Percentiles rank a stretch among this genome's conserved stretches.
These are phyloP conservation scores for Cladorrhinum sp. DNA, from an alignment of 2,329 filamentous ascomycete species.

Conservation along the genomic window DNA sequence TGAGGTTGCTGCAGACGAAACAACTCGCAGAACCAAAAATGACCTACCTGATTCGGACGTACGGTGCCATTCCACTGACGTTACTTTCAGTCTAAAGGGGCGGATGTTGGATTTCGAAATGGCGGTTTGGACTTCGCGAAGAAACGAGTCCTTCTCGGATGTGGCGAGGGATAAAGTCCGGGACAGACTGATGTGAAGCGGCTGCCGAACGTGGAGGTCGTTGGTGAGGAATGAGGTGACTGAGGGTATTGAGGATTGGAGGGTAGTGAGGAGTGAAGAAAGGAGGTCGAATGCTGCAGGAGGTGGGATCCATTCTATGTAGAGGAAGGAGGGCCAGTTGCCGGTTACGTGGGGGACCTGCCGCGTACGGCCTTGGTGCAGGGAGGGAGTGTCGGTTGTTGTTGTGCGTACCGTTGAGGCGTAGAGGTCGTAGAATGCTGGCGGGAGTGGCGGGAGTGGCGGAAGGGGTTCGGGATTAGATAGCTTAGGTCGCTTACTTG, in stretches of 20 bases:
- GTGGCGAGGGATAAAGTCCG: conserved; percentile 73
- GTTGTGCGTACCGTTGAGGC: conserved; percentile 75
- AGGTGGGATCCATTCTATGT: conserved; percentile 75
- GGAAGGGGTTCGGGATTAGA: conserved; percentile 10
- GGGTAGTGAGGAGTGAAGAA: conserved; percentile 38
- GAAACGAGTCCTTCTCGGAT: conserved; percentile 67
- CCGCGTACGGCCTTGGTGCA: conserved; percentile 83
- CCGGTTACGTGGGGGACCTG: conserved; percentile 80
- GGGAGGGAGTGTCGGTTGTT: conserved; percentile 73
- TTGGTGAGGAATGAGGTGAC: conserved; percentile 71
- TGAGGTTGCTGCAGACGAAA: too few relatives aligned
- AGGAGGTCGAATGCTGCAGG: conserved; percentile 47
- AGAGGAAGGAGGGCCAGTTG: conserved; percentile 91
- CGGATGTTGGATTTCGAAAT: conserved; percentile 34
- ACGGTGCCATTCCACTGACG: conserved; percentile 47
- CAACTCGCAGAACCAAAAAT: conserved; percentile 79
- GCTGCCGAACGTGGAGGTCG: conserved; percentile 72
- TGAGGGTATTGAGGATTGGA: conserved; percentile 33
- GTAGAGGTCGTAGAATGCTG: conserved; percentile 85
- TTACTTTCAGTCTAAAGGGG: conserved; percentile 32
- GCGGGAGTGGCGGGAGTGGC: conserved; percentile 69
- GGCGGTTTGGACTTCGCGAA: conserved; percentile 48
- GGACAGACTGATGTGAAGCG: conserved; percentile 89
- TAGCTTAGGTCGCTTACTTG: too few relatives aligned
- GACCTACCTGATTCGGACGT: conserved; percentile 64